Conservation (phyloP, 371 early-diverging fungal species). For the Mucor mucedo region DNA sequence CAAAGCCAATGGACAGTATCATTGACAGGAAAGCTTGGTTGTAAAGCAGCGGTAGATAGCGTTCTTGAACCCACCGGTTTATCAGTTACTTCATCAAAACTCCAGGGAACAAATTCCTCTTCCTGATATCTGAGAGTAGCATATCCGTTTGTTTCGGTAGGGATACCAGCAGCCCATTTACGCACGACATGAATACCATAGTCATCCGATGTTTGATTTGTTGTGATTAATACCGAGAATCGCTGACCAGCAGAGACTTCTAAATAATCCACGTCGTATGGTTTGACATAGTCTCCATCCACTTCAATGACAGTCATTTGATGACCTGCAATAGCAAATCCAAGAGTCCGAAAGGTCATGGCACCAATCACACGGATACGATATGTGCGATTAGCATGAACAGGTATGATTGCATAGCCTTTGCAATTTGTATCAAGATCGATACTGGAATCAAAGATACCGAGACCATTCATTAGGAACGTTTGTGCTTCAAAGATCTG, state of each 20-base stretch:
- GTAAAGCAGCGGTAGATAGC: conserved; percentile 37
- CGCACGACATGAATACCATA: conserved; percentile 14
- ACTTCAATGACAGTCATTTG: conserved; percentile 45
- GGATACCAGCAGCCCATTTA: background rate
- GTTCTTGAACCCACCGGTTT: conserved; percentile 36
- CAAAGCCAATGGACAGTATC: conserved; percentile 42
- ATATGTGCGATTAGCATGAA: conserved; percentile 37
- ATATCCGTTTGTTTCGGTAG: conserved; percentile 19
- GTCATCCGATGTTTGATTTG: conserved; percentile 26
- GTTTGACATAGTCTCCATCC: conserved; percentile 40
- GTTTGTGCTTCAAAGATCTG: conserved; percentile 43
- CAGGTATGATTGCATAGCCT: conserved; percentile 33
- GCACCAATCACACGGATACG: conserved; percentile 43
- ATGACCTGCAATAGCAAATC: conserved; percentile 35
- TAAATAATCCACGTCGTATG: conserved; percentile 31
- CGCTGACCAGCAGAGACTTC: conserved; percentile 50
- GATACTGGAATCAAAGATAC: conserved; percentile 19
- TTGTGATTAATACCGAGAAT: conserved; percentile 38
- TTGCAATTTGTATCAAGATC: conserved; percentile 25
- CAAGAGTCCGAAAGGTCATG: conserved; percentile 38
- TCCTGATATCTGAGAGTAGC: conserved; percentile 20
- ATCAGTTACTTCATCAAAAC: conserved; percentile 21
- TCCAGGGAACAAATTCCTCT: background rate
- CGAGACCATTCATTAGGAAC: conserved; percentile 45
- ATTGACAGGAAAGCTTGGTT: conserved; percentile 37